These are phyloP conservation scores for Ganoderma leucocontextum DNA, from an alignment of 1,284 basidiomycete species.

Conservation along the genomic window DNA sequence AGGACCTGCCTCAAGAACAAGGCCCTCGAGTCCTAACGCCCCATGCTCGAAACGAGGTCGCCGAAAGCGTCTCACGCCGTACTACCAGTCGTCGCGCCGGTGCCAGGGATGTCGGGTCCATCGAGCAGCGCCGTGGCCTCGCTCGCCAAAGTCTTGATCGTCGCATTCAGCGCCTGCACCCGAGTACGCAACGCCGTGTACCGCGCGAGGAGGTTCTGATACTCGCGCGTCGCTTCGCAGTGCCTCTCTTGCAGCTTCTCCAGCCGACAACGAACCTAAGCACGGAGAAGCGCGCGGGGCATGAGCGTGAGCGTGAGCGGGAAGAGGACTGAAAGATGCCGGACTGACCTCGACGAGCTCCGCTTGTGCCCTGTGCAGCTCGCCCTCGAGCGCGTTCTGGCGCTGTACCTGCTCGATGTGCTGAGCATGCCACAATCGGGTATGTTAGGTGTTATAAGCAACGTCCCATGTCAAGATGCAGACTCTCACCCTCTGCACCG, in stretches of 20 bases:
- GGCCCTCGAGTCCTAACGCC: too few species aligned
- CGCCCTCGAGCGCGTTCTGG: background rate
- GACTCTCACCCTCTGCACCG: background rate
- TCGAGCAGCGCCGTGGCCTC: background rate
- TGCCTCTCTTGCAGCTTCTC: background rate
- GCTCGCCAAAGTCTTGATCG: background rate
- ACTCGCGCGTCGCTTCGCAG: background rate
- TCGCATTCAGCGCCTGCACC: background rate
- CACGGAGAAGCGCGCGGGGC: too few species aligned
- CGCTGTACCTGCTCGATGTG: background rate
- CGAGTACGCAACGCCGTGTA: background rate
- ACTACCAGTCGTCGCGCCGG: background rate
- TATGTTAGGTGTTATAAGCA: background rate
- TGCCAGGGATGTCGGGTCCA: background rate
- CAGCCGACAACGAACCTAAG: background rate
- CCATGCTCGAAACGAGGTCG: background rate
- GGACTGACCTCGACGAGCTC: background rate
- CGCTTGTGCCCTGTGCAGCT: background rate
- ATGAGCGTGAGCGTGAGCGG: background rate
- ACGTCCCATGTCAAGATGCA: background rate
- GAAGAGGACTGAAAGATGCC: background rate
- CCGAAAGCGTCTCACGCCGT: background rate
- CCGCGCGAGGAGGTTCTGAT: background rate
- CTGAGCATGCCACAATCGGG: background rate
- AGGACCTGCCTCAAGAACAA: too few species aligned